Evolutionary conservation across 345 rosid genomes (phyloP).

Genomic region (Cardamine occulta): DNA sequence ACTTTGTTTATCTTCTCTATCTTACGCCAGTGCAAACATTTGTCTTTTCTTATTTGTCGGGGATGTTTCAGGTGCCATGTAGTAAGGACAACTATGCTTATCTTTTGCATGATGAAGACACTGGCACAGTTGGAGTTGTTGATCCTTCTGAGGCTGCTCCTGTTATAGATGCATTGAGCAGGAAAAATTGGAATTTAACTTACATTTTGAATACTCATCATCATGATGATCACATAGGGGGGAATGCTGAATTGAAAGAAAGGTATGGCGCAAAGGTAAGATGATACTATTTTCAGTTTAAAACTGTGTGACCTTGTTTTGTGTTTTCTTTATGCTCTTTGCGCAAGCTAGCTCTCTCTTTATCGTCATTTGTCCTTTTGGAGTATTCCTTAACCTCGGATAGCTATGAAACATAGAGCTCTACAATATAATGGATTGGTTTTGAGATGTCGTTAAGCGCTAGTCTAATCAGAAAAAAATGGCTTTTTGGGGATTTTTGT

Average conservation of each 20-base stretch:
- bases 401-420: constrained; percentile 9
- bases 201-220: constrained; percentile 97
- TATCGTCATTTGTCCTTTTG: constrained; percentile 2
- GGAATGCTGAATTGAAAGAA: constrained; percentile 90
- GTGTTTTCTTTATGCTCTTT: constrained; percentile 6
- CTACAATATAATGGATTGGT: constrained; percentile 3
- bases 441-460: background rate
- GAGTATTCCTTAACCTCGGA: constrained; percentile 2
- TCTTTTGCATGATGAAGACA: constrained; percentile 88
- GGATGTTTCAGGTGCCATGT: constrained; percentile 77
- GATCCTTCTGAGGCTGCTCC: constrained; percentile 97
- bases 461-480: background rate
- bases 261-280: constrained; percentile 99
- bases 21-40: background rate
- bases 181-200: constrained; percentile 79
- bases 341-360: background rate
- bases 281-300: background rate
- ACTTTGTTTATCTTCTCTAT: background rate
- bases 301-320: background rate
- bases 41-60: constrained; percentile 14
- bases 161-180: constrained; percentile 78
- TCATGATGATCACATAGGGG: constrained; percentile 88
- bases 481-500: background rate
- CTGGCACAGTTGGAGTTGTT: constrained; percentile 98
- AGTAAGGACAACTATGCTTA: constrained; percentile 90